Base-by-base conservation (phyloP, 768 basidiomycete species). In the Kwoniella heveanensis region DNA sequence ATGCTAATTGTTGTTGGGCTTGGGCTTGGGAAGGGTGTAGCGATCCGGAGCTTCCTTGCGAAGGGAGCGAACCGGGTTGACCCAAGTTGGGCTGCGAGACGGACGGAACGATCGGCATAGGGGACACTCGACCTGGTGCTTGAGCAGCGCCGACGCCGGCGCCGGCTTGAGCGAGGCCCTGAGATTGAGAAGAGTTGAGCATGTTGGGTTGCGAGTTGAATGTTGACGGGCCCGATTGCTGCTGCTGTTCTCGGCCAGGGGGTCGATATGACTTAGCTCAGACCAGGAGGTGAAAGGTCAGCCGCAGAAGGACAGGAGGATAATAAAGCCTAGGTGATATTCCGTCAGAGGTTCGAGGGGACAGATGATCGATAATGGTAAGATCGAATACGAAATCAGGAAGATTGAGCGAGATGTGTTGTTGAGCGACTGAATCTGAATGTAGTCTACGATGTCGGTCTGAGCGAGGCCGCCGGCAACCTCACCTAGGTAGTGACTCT, bases 51-150 rank as follows among this genome's bases (percentile, higher is more conserved):
- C 58, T 29, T 13, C 29, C 32, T 48, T 46, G 53, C 19, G 46
- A 54, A 17, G 27, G 24, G 39, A 49, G 30, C 5, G 65, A 67
- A 15, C 71, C 71, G 17, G 71, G 71, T 48, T 67, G 57, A 67
- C 71, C 71, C 21, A 72, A 50, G 44, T 66, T 72, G 19, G 54
- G 52, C 9, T 57, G 6, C 5, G 57, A 51, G 5, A 72, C 54
- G 12, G 60, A 58, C 10, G 71, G 68, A 22, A 69, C 50, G n/a
- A 30, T 48, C 6, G 68, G 71, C 30, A 69, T 55, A 19, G 71
- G 71, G 1, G 67, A 68, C 15, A 52, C 25, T 29, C 67, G 53
- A 24, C 67, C 67, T 29, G 26, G 48, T 19, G 22, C 25, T 52
- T 51, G 29, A 5, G 3, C 30, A n/a, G 7, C 32, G 32, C 32